Percentiles rank a stretch among this genome's conserved stretches.
Conservation (phyloP, 2,329 filamentous ascomycete genomes). For the Aspergillus candidus region DNA sequence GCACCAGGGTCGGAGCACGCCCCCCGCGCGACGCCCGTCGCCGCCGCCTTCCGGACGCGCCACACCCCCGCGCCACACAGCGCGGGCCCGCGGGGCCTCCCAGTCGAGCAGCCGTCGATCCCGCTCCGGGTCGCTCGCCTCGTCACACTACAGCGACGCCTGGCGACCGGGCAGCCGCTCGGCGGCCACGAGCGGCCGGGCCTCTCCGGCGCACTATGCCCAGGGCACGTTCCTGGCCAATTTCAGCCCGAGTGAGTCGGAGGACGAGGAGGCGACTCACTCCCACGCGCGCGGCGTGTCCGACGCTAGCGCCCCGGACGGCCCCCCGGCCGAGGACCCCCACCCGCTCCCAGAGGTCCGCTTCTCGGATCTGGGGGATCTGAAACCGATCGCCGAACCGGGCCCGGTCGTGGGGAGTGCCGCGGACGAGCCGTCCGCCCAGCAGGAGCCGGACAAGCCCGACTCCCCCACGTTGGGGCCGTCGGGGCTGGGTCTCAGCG, state of each 20-base stretch:
- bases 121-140: slow-evolving; percentile 29
- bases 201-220: slow-evolving; percentile 23
- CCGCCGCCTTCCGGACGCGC: slow-evolving; percentile 21
- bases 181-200: slow-evolving; percentile 21
- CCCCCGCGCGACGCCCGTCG: slow-evolving; percentile 35
- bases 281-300: slow-evolving; percentile 29
- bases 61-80: slow-evolving; percentile 16
- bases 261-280: slow-evolving; percentile 29
- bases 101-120: slow-evolving; percentile 34
- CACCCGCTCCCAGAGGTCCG: slow-evolving; percentile 30
- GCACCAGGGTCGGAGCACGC: slow-evolving; percentile 65
- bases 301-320: slow-evolving; percentile 24
- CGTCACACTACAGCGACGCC: slow-evolving; percentile 33
- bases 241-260: slow-evolving; percentile 35
- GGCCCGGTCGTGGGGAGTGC: slow-evolving; percentile 11
- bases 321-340: slow-evolving; percentile 20
- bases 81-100: slow-evolving; percentile 27
- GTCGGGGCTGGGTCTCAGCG: slow-evolving; percentile 60
- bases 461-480: slow-evolving; percentile 78
- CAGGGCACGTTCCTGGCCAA: slow-evolving; percentile 31
- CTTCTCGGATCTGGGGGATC: slow-evolving; percentile 33
- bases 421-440: not conserved
- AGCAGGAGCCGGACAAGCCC: slow-evolving; percentile 23
- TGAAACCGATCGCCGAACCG: slow-evolving; percentile 37
- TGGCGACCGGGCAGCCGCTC: slow-evolving; percentile 21